Evolutionary conservation across 106 monocot genomes (phyloP), one percentile per base, ranked within the genome.

Genomic region (Acorus gramineus): DNA sequence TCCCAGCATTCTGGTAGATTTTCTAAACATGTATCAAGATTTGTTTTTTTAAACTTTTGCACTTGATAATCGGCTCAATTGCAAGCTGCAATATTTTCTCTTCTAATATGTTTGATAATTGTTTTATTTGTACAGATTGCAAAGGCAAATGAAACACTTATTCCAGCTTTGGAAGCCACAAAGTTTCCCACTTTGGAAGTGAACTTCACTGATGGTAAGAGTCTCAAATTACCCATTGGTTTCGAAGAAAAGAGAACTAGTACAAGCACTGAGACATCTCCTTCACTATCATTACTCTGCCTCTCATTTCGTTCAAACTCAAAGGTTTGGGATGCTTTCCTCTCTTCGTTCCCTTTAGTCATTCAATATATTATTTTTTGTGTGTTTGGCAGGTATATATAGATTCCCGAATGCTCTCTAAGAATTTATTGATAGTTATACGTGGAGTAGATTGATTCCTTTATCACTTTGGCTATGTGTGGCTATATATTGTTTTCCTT

Each of bases 281-380:
- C 86, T 61, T 54, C 45, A 62, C 84, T 72, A 42, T 71, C 85
- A 59, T 76, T 96, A 60, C 47, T 90, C 61, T 87, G 90, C 59
- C 80, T 96, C 63, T 90, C 95, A 6, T 96, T 96, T 70, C 87
- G 95, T 11, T 90, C 95, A 72, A 96, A 82, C 72, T 96, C 95
- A 52, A 87, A 87, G 86, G 95, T 90, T 61, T 61, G 75, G 4
- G 44, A 51, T 54, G 7, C 50, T 45, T 47, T 44, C 44, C 42
- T 60, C 59, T 2, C 8, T 11, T 60, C n/a, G 47, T 46, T 7
- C 42, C 61, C 5, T 4, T n/a, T 13, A 3, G 11, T n/a, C 4
- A 57, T 57, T 8, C 12, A 13, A 6, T 57, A 57, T 11, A 3
- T 13, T 11, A 5, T 43, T 42, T 4, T 4, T 28, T 28, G 43